These are phyloP conservation scores for Parmales sp. DNA, from an alignment of 108 stramenopile species.

Conservation along the genomic window DNA sequence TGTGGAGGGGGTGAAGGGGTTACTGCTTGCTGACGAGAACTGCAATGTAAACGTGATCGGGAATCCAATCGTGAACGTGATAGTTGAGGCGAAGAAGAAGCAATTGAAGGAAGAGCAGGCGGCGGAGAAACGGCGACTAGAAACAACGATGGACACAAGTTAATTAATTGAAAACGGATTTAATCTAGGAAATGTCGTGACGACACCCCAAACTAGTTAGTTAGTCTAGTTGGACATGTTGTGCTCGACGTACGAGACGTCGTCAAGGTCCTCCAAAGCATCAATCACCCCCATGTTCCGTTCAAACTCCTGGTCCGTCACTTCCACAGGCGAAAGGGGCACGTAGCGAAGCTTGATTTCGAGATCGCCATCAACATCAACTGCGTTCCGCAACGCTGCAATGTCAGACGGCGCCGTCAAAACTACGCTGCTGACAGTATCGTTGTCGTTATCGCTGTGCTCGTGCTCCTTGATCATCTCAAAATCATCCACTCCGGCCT, in stretches of 20 bases:
- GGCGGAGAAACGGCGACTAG: no score
- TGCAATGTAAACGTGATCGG: no score
- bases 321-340: slow-evolving; percentile 75
- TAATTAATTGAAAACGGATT: no score
- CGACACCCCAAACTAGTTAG: no score
- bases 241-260: slow-evolving; percentile 92
- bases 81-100: no score
- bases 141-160: no score
- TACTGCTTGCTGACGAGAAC: no score
- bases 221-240: slow-evolving; percentile 87
- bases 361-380: neutral
- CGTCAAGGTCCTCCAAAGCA: slow-evolving; percentile 83
- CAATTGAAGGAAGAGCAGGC: no score
- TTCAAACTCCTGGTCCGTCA: slow-evolving; percentile 82
- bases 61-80: no score
- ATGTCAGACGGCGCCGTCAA: slow-evolving; percentile 8
- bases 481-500: slow-evolving; percentile 70
- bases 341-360: slow-evolving; percentile 61
- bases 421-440: neutral
- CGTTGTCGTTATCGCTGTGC: neutral
- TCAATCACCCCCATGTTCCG: slow-evolving; percentile 85
- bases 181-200: no score
- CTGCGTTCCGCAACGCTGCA: neutral
- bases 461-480: slow-evolving; percentile 31
- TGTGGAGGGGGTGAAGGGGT: no score